These are phyloP conservation scores for Arbutus unedo DNA, from an alignment of 148 eudicot species.

Conservation along the genomic window DNA sequence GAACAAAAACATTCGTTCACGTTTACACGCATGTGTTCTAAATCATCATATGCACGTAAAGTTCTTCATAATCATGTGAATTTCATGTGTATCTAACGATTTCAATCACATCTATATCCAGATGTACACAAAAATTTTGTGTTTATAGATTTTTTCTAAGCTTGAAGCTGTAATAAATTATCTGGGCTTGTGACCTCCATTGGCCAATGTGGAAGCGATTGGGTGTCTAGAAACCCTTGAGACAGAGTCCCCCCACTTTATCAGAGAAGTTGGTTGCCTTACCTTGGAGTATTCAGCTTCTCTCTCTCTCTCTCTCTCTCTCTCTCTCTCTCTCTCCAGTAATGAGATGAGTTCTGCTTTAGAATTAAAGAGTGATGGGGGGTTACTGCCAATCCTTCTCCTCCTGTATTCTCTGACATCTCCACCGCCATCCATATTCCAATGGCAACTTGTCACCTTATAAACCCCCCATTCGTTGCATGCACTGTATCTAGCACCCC, in stretches of 20 bases:
- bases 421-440: conserved; percentile 20
- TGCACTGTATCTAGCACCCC: background rate
- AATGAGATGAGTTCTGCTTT: background rate
- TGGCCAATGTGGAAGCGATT: conserved; percentile 6
- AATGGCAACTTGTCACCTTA: conserved; percentile 5
- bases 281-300: background rate
- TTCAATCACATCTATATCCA: too few species aligned
- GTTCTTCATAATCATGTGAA: too few species aligned
- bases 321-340: background rate
- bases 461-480: conserved; percentile 8
- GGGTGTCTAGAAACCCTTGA: background rate
- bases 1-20: too few species aligned
- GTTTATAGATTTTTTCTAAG: background rate
- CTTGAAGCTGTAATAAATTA: background rate
- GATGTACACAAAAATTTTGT: too few species aligned
- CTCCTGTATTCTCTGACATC: conserved; percentile 18
- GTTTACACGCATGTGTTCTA: too few species aligned
- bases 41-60: too few species aligned
- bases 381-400: background rate
- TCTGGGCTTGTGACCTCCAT: background rate
- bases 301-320: too few species aligned
- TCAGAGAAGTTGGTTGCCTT: background rate
- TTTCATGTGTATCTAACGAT: too few species aligned
- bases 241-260: conserved; percentile 7
- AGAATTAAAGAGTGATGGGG: conserved; percentile 15